Conservation (phyloP, 1,284 basidiomycete genomes). For the Schizophyllum commune region DNA sequence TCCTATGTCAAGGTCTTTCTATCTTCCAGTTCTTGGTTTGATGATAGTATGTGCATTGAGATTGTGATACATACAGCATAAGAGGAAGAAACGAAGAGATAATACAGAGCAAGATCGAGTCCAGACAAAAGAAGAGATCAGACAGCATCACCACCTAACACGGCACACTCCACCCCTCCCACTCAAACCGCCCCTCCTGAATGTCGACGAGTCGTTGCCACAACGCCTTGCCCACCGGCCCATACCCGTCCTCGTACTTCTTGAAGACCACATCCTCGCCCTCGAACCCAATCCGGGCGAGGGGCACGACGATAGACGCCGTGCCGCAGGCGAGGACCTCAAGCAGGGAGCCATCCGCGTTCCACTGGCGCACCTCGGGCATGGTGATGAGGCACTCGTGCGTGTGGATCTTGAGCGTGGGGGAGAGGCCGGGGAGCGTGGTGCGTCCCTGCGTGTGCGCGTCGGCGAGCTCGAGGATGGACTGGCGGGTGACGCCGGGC, state of each 20-base stretch:
- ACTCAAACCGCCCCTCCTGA: constrained; percentile 53
- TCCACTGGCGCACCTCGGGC: constrained; percentile 45
- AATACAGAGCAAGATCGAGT: not conserved
- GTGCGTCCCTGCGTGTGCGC: constrained; percentile 31
- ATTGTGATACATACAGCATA: not conserved
- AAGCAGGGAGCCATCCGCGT: constrained; percentile 44
- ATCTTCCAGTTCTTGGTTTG: not conserved
- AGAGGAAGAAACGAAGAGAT: not conserved
- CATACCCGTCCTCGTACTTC: constrained; percentile 24
- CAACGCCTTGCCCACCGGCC: constrained; percentile 47
- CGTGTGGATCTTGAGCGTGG: constrained; percentile 35
- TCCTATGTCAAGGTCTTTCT: not conserved
- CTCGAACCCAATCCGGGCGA: constrained; percentile 48
- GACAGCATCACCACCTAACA: not conserved
- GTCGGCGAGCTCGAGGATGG: constrained; percentile 53
- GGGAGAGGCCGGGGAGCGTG: constrained; percentile 32
- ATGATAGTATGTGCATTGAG: no score
- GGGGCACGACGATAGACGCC: constrained; percentile 53
- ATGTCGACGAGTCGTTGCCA: constrained; percentile 51
- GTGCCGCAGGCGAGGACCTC: constrained; percentile 75
- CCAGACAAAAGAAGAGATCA: not conserved
- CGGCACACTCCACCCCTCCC: constrained; percentile 28
- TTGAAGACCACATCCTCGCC: constrained; percentile 45
- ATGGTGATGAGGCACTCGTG: constrained; percentile 60
- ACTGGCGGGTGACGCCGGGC: constrained; percentile 73